These are phyloP conservation scores for Bathelium albidoporum DNA, from an alignment of 495 filamentous ascomycete species.

Conservation along the genomic window DNA sequence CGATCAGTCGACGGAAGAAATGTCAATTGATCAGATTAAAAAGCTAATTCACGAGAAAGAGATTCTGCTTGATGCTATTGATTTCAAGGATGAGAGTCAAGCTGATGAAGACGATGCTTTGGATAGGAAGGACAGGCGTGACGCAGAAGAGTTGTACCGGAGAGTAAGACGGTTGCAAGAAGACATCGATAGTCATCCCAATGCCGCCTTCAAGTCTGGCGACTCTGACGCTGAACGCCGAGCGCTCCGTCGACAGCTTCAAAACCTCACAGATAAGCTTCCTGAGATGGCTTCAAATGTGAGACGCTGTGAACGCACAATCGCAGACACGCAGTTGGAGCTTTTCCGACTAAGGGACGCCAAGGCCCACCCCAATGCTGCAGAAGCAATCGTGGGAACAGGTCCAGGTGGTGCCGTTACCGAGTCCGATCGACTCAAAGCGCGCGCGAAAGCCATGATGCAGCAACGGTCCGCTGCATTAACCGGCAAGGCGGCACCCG, in stretches of 20 bases:
- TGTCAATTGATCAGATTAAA: conserved; percentile 73
- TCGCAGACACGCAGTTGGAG: conserved; percentile 87
- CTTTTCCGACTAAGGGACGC: conserved; percentile 89
- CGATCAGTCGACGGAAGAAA: conserved; percentile 48
- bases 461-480: conserved; percentile 90
- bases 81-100: conserved; percentile 86
- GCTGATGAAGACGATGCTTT: conserved; percentile 86
- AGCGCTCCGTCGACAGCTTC: conserved; percentile 76
- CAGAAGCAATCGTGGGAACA: conserved; percentile 79
- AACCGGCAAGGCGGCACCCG: conserved; percentile 65
- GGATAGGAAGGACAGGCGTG: conserved; percentile 80
- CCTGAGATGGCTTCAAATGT: conserved; percentile 89
- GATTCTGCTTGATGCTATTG: conserved; percentile 90
- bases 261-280: conserved; percentile 76
- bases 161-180: conserved; percentile 91
- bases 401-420: conserved; percentile 87
- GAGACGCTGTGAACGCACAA: conserved; percentile 78
- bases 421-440: conserved; percentile 88
- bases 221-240: conserved; percentile 83
- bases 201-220: conserved; percentile 57
- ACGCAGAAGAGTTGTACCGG: conserved; percentile 88
- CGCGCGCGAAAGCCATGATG: conserved; percentile 94
- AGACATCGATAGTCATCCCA: conserved; percentile 87
- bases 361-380: conserved; percentile 76
- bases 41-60: conserved; percentile 96